Percentiles rank a stretch among this genome's conserved stretches.
Evolutionary conservation across 2,329 filamentous ascomycete genomes (phyloP).

Genomic region (Fusarium newnesense): DNA sequence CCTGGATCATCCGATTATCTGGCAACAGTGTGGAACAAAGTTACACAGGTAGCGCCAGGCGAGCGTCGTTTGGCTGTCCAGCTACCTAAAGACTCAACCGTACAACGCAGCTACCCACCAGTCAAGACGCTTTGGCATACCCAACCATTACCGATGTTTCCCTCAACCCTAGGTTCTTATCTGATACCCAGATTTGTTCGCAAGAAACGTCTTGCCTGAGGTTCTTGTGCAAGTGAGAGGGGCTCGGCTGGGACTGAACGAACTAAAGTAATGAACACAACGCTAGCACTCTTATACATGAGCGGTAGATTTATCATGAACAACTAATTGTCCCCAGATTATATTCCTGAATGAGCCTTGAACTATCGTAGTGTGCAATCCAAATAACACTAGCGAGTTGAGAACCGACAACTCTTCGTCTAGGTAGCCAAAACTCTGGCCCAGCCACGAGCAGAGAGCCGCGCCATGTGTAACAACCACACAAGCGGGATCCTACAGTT

Average conservation of each 20-base stretch:
- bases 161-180: background rate
- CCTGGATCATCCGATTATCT: constrained; percentile 11
- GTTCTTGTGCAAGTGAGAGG: constrained; percentile 13
- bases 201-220: background rate
- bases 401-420: background rate
- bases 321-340: no score
- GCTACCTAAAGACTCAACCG: constrained; percentile 11
- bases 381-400: background rate
- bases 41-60: constrained; percentile 32
- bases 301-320: background rate
- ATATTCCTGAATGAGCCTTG: no score
- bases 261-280: background rate
- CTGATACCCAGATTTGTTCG: background rate
- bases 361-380: background rate
- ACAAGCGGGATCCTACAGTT: constrained; percentile 35
- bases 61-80: constrained; percentile 17
- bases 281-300: background rate
- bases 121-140: constrained; percentile 11
- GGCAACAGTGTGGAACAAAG: constrained; percentile 28
- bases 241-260: background rate
- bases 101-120: constrained; percentile 16
- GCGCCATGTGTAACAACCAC: constrained; percentile 38
- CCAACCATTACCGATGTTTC: background rate
- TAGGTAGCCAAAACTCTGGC: constrained; percentile 1
- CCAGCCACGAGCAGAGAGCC: constrained; percentile 28